phyloP scores from a whole-genome alignment of 306 rosid species.

The Ormosia semicastrata region DNA sequence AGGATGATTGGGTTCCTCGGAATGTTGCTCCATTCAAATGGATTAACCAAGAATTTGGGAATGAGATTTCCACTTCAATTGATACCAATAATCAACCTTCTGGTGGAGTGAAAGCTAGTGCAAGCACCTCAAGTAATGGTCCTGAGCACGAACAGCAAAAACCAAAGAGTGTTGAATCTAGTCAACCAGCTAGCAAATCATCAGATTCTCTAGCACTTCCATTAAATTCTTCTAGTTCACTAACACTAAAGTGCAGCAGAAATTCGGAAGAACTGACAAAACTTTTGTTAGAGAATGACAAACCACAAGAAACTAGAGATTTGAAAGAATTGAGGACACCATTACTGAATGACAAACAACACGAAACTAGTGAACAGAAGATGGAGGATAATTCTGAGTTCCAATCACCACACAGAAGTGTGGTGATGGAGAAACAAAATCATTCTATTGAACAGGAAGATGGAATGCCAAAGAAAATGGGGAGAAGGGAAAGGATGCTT shows the following conservation, averaged over 20 bases:
- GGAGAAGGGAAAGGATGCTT: slow-evolving; percentile 83
- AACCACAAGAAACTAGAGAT: slow-evolving; percentile 26
- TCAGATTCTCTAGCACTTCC: slow-evolving; percentile 27
- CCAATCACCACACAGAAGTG: slow-evolving; percentile 29
- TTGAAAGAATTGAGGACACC: slow-evolving; percentile 38
- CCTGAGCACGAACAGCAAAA: slow-evolving; percentile 32
- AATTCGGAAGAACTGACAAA: slow-evolving; percentile 39
- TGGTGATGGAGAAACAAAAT: slow-evolving; percentile 38
- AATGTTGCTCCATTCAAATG: slow-evolving; percentile 83
- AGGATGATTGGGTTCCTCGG: slow-evolving; percentile 82
- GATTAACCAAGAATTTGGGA: slow-evolving; percentile 53
- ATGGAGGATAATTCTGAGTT: slow-evolving; percentile 31
- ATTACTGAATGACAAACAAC: slow-evolving; percentile 14
- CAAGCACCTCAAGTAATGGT: slow-evolving; percentile 39
- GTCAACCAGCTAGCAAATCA: slow-evolving; percentile 37
- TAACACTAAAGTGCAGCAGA: slow-evolving; percentile 24
- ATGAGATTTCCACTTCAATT: slow-evolving; percentile 33
- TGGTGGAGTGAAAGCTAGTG: slow-evolving; percentile 40
- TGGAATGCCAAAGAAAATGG: slow-evolving; percentile 54
- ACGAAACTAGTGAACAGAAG: slow-evolving; percentile 29
- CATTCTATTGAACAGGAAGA: slow-evolving; percentile 48
- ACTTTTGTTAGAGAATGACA: slow-evolving; percentile 52
- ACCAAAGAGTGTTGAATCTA: slow-evolving; percentile 21
- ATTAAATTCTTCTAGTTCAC: slow-evolving; percentile 23
- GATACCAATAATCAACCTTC: slow-evolving; percentile 35